A percentile compares a stretch with the other conserved stretches of the same genome.
Conservation (phyloP, 164 flowering plant species). For the Paratinospora sagittata region DNA sequence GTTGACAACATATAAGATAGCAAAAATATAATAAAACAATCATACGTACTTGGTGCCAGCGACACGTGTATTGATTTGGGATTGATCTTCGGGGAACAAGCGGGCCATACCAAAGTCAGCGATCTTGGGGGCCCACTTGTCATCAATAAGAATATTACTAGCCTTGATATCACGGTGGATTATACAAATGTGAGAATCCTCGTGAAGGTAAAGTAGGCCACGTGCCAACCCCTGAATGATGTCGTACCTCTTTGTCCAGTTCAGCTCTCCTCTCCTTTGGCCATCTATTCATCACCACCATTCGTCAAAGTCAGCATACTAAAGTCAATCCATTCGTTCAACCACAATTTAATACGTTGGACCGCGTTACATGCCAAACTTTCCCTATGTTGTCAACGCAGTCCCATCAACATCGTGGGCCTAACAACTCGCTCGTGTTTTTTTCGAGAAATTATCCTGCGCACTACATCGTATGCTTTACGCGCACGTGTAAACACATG, state of each 20-base stretch:
- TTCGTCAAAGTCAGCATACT: neutral
- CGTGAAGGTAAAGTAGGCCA: slow-evolving; percentile 92
- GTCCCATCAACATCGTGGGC: neutral
- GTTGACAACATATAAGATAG: neutral
- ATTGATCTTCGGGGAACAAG: slow-evolving; percentile 70
- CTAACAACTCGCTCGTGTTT: too few relatives aligned
- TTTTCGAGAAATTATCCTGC: too few relatives aligned
- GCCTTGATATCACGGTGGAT: slow-evolving; percentile 96
- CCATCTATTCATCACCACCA: slow-evolving; percentile 36
- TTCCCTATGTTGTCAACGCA: neutral
- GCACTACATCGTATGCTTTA: too few relatives aligned
- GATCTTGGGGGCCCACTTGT: slow-evolving; percentile 88
- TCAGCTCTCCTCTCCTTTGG: slow-evolving; percentile 34
- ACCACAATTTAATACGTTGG: neutral
- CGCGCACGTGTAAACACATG: too few relatives aligned
- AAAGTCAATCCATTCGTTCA: neutral
- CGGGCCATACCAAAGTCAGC: slow-evolving; percentile 99
- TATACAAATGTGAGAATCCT: slow-evolving; percentile 60
- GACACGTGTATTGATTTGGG: slow-evolving; percentile 80
- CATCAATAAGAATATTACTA: slow-evolving; percentile 81
- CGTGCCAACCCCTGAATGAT: slow-evolving; percentile 63
- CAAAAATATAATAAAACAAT: neutral
- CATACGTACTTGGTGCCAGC: slow-evolving; percentile 91
- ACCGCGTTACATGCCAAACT: neutral
- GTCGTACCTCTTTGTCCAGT: slow-evolving; percentile 74